A percentile compares a stretch with the other conserved stretches of the same genome.
phyloP scores from a whole-genome alignment of 495 filamentous ascomycete genomes.

The Mytilinidion resinicola region DNA sequence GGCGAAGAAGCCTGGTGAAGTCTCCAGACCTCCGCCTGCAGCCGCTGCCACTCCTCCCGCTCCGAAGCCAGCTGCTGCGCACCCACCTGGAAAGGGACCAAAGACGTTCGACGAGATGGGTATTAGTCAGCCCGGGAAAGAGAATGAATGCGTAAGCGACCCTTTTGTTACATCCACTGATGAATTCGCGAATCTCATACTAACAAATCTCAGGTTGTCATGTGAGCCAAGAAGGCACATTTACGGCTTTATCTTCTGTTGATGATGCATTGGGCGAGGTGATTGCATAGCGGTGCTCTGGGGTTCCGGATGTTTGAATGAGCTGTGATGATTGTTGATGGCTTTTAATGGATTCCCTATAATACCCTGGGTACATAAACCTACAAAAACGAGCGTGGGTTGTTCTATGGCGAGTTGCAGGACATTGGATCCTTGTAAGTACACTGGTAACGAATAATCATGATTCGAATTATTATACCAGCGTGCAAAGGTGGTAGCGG shows the following conservation, averaged over 20 bases:
- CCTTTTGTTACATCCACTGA: background rate
- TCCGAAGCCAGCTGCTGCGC: slow-evolving; percentile 29
- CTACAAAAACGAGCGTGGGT: too few relatives aligned
- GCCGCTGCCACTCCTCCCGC: background rate
- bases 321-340: background rate
- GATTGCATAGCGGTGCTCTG: background rate
- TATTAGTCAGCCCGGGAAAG: slow-evolving; percentile 69
- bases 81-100: slow-evolving; percentile 67
- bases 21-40: background rate
- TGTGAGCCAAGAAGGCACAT: slow-evolving; percentile 41
- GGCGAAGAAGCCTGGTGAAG: slow-evolving; percentile 26
- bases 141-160: slow-evolving; percentile 82
- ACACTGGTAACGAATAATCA: too few relatives aligned
- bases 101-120: slow-evolving; percentile 99
- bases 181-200: slow-evolving; percentile 4
- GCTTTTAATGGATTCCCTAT: background rate
- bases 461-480: too few relatives aligned
- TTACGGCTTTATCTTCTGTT: background rate
- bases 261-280: slow-evolving; percentile 11
- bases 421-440: too few relatives aligned
- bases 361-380: background rate
- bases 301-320: background rate
- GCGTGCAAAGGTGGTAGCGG: too few relatives aligned
- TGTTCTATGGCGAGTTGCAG: too few relatives aligned
- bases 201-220: slow-evolving; percentile 48